Base-by-base conservation (phyloP, 148 eudicot species). In the Vaccinium myrtillus region DNA sequence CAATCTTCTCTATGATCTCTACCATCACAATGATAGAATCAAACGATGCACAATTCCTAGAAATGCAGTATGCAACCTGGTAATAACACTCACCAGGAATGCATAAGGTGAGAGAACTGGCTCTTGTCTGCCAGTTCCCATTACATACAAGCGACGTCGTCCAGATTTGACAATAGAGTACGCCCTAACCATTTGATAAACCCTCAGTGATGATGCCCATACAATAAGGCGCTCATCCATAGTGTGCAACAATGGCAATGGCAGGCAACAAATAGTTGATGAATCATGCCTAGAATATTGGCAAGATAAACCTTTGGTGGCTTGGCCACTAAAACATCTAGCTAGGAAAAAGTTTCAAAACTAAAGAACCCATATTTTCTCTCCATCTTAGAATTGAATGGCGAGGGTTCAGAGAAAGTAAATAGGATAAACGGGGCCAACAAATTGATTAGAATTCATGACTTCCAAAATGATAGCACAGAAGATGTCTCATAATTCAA, bases 1-100 rank as follows among this genome's bases (percentile, higher is more conserved):
- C 98, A 85, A 97, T 97, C 90, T 97, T 98, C 86, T 95, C 98
- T 55, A 97, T 91, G 77, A 94, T 94, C 86, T 97, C 99, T 97
- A 84, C 73, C 85, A 77, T 78, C 23, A 82, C 32, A 23, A 54
- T 46, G 25, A 10, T 39, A 19, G 39, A 58, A 23, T 43, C 51
- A 51, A 73, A 54, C 32, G 4, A 30, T 32, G 36, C 50, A 21
- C 21, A 70, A 27, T 30, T 25, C 54, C 32, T 53, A 18, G 4
- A 82, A 71, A 69, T 81, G 71, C 51, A 73, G 32, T 12, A 32
- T 51, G 67, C 67, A 82, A 82, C 50, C 16, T 13, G 32, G 30
- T 53, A 21, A 71, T 30, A 53, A 43, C 6, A 43, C 46, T 43
- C 46, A 43, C 5, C 46, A 43, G 46, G 46, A 43, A 43, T 43